Evolutionary conservation across 2,329 filamentous ascomycete genomes (phyloP).

Genomic region (Fusarium agapanthi): DNA sequence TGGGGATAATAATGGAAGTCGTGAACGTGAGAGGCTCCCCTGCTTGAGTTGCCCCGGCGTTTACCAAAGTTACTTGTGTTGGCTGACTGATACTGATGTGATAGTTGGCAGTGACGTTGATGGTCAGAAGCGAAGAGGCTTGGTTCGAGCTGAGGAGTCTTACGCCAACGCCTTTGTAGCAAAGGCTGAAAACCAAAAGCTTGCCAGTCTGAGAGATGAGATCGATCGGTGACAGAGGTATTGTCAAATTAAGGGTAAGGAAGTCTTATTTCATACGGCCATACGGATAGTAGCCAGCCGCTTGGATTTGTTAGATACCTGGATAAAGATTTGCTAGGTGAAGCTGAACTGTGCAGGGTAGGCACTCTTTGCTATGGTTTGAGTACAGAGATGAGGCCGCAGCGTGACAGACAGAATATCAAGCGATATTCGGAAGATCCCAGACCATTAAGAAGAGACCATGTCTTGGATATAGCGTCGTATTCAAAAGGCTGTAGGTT

Average conservation of each 20-base stretch:
- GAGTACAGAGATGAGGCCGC: background rate
- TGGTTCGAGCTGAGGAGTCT: constrained; percentile 2
- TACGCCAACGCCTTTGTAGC: constrained; percentile 11
- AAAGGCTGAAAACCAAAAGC: constrained; percentile 10
- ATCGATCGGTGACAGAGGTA: constrained; percentile 14
- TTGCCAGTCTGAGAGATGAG: background rate
- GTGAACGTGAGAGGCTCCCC: background rate
- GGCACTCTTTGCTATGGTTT: background rate
- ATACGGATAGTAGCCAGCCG: background rate
- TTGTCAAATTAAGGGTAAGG: background rate
- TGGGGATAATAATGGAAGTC: background rate
- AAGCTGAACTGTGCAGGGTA: constrained; percentile 22
- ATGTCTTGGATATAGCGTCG: background rate
- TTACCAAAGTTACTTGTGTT: background rate
- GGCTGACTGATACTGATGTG: constrained; percentile 1
- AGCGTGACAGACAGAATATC: background rate
- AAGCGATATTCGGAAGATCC: background rate
- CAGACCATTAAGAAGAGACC: background rate
- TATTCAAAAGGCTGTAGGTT: background rate
- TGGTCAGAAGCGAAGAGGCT: constrained; percentile 4
- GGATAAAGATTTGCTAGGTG: background rate
- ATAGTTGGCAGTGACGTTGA: constrained; percentile 1
- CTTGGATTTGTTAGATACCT: background rate
- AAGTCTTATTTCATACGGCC: background rate
- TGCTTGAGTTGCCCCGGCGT: background rate